These are phyloP conservation scores for Pichia sp. DNA, from an alignment of 1,139 yeast genomes.

Conservation along the genomic window DNA sequence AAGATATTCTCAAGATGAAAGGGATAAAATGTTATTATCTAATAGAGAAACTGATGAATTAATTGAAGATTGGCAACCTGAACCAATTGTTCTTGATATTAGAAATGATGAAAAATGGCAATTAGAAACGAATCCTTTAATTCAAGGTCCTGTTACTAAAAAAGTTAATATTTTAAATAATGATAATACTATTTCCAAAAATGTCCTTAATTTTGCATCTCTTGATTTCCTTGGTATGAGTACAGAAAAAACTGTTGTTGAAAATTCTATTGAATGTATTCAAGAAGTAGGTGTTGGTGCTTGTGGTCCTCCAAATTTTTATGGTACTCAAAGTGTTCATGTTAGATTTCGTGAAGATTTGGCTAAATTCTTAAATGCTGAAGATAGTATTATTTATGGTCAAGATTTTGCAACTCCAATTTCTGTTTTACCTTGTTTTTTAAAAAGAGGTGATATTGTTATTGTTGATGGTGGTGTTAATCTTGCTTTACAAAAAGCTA, in stretches of 20 bases:
- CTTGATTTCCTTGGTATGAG: slow-evolving; percentile 59
- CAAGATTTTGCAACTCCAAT: slow-evolving; percentile 89
- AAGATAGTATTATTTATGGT: slow-evolving; percentile 78
- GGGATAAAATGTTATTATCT: slow-evolving; percentile 60
- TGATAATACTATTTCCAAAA: slow-evolving; percentile 12
- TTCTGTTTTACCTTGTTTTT: slow-evolving; percentile 95
- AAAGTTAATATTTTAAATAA: slow-evolving; percentile 26
- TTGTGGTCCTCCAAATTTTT: slow-evolving; percentile 97
- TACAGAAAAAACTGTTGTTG: slow-evolving; percentile 40
- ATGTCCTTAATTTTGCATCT: slow-evolving; percentile 58
- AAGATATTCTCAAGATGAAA: slow-evolving; percentile 72
- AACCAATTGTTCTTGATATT: slow-evolving; percentile 60
- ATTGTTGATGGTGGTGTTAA: slow-evolving; percentile 81
- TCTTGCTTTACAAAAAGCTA: slow-evolving; percentile 80
- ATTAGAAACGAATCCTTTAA: slow-evolving; percentile 54
- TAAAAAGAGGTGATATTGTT: slow-evolving; percentile 90
- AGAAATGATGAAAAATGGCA: slow-evolving; percentile 54
- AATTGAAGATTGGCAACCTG: slow-evolving; percentile 88
- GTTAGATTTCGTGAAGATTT: slow-evolving; percentile 71
- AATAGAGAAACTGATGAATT: slow-evolving; percentile 73
- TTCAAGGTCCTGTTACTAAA: slow-evolving; percentile 49
- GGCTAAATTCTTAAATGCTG: slow-evolving; percentile 69
- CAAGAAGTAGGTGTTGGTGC: slow-evolving; percentile 88
- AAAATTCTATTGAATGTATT: slow-evolving; percentile 56
- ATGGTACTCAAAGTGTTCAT: slow-evolving; percentile 93